Evolutionary conservation across 2,329 filamentous ascomycete genomes (phyloP), one percentile per base, ranked within the genome.

Genomic region (Kalmusia sp.): DNA sequence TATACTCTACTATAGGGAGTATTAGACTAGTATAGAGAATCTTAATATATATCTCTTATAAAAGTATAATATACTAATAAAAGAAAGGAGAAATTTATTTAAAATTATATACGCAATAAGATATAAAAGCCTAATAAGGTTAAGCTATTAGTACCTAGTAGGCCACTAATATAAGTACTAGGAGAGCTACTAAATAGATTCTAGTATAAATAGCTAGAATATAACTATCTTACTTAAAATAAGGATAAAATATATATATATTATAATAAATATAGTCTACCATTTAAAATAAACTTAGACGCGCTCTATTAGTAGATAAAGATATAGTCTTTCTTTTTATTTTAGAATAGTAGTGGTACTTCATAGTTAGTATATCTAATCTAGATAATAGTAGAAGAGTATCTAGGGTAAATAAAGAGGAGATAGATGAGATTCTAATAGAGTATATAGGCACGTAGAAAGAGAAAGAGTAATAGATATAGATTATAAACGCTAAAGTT

Each of bases 401-500:
- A n/a, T n/a, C n/a, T n/a, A n/a, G n/a, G n/a, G n/a, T n/a, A n/a
- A n/a, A n/a, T n/a, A n/a, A n/a, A n/a, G n/a, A n/a, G n/a, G n/a
- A n/a, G n/a, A n/a, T n/a, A n/a, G n/a, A n/a, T n/a, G n/a, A n/a
- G n/a, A n/a, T n/a, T n/a, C n/a, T n/a, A n/a, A n/a, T n/a, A n/a
- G n/a, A 30, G 15, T 28, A 17, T 44, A 30, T 11, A 4, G n/a
- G 4, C 2, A 44, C 2, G 11, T 25, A 44, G 40, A 31, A 31
- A 44, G n/a, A 31, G 40, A 15, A 8, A 15, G n/a, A 35, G 33
- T 35, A 35, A 15, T 35, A 15, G 19, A 8, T 4, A 44, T 30
- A 44, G 27, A 12, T 44, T 28, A 44, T 44, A 44, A 12, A 44
- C 30, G 30, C 25, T 25, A 27, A 44, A 15, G n/a, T 44, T 28